These are phyloP conservation scores for Marvania coccoides DNA, from an alignment of 139 green algal species.

Conservation along the genomic window DNA sequence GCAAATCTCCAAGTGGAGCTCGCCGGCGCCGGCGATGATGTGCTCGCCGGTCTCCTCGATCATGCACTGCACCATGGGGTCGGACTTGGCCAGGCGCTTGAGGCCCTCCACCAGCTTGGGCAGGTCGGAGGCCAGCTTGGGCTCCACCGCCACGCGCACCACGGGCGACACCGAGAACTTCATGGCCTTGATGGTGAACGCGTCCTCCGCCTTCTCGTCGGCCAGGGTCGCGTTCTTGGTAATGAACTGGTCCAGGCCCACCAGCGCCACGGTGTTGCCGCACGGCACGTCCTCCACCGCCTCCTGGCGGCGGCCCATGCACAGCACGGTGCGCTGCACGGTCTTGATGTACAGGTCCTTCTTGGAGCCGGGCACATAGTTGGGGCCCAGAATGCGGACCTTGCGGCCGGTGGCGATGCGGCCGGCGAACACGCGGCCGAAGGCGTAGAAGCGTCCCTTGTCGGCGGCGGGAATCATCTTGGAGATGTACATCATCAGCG, in stretches of 20 bases:
- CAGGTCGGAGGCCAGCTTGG: constrained; percentile 93
- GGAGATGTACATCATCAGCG: constrained; percentile 98
- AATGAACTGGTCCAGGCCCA: constrained; percentile 99
- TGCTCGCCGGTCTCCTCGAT: constrained; percentile 99
- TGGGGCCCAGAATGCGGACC: constrained; percentile 98
- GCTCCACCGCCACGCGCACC: constrained; percentile 86
- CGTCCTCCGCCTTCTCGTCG: constrained; percentile 75
- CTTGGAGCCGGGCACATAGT: constrained; percentile 97
- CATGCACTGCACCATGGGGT: constrained; percentile 97
- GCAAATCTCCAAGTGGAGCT: constrained; percentile 99
- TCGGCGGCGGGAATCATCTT: constrained; percentile 99
- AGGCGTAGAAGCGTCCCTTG: constrained; percentile 98
- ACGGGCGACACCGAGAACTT: constrained; percentile 99
- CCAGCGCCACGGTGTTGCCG: constrained; percentile 96
- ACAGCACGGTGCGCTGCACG: constrained; percentile 98
- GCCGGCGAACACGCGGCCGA: constrained; percentile 95
- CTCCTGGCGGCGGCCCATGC: constrained; percentile 96
- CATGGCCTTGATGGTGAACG: constrained; percentile 98
- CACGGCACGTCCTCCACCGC: constrained; percentile 97
- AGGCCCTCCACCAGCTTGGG: constrained; percentile 98
- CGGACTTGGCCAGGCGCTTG: constrained; percentile 95
- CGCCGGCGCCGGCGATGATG: constrained; percentile 94
- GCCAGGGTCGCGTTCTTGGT: constrained; percentile 97
- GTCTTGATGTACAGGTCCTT: constrained; percentile 99
- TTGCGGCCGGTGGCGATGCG: constrained; percentile 81